A percentile compares a stretch with the other conserved stretches of the same genome.
Conservation (phyloP, 2,329 filamentous ascomycete genomes). For the Monosporascus cannonballus region DNA sequence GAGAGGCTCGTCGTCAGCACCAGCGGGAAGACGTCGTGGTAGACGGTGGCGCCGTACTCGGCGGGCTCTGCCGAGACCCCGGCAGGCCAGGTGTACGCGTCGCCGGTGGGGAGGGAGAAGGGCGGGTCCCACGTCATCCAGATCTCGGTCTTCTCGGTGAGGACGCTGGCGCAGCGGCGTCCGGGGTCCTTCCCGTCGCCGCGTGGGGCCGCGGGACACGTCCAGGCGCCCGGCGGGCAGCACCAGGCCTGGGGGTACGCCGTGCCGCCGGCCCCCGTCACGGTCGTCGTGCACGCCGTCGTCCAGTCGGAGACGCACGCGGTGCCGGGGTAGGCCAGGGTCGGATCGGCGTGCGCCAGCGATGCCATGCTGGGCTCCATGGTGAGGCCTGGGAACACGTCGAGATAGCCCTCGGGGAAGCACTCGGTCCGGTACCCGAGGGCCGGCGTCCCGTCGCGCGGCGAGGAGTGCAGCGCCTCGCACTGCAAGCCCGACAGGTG, state of each 20-base stretch:
- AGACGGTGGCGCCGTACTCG: constrained; percentile 1
- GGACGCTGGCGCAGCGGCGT: constrained; percentile 2
- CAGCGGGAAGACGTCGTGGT: constrained; percentile 6
- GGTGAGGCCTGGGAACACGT: neutral
- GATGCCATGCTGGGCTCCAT: neutral
- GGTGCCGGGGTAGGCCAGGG: constrained; percentile 4
- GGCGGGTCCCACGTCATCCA: constrained; percentile 9
- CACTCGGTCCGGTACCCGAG: neutral
- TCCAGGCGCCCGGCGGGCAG: constrained; percentile 5
- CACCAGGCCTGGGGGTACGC: constrained; percentile 7
- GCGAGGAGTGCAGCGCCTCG: neutral
- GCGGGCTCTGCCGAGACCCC: neutral
- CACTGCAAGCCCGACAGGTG: neutral
- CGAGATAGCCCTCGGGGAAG: neutral
- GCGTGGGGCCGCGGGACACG: neutral
- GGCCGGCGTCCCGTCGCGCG: neutral
- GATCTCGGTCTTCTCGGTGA: constrained; percentile 2
- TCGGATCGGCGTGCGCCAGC: neutral
- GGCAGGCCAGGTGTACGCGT: constrained; percentile 1
- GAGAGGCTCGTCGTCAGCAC: neutral
- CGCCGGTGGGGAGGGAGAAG: neutral
- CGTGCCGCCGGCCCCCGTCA: neutral
- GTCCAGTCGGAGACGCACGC: constrained; percentile 6
- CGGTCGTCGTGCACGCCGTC: constrained; percentile 4
- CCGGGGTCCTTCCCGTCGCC: neutral